Evolutionary conservation across 805 yeast species (phyloP), one percentile per base, ranked within the genome.

Genomic region (Kodamaea kakaduensis): DNA sequence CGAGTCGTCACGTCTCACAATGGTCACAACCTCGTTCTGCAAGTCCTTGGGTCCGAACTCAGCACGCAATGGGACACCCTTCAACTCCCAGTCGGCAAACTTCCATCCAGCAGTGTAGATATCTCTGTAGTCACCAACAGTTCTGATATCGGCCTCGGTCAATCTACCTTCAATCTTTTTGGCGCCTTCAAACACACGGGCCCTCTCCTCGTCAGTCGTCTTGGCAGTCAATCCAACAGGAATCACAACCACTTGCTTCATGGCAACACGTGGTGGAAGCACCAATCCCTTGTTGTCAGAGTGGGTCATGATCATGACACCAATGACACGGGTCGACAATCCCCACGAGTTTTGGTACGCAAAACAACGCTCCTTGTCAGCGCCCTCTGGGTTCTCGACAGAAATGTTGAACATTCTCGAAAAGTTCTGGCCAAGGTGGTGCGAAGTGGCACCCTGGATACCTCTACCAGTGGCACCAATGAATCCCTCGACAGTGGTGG

Each of bases 291-390:
- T 90, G 75, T 94, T 89, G 66, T 93, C 99, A 23, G 97, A 88
- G 63, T 93, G 99, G 41, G 88, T 78, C 99, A 93, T 93, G 41
- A 87, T 88, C 97, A 93, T 93, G 50, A 94, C 99, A 75, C 99
- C 99, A 59, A 93, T 89, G 47, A 84, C 93, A 69, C 99, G 86
- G 41, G 99, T 93, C 32, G 97, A 89, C 51, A 93, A 71, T 68
- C 99, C 99, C 99, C 99, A 93, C 9, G 97, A 89, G 73, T 94
- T 93, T 71, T 93, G 99, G 78, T 81, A 87, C 21, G 93, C 96
- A 51, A 70, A 78, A 33, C 89, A 69, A 69, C 87, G 84, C 56
- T 93, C 94, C 58, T 83, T 79, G 42, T 85, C 94, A 14, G 82
- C 56, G 34, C 96, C 96, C 41, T 83, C 84, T 48, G 99, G 99